Evolutionary conservation across 495 filamentous ascomycete species (phyloP).

Genomic region (Penicillium manginii): DNA sequence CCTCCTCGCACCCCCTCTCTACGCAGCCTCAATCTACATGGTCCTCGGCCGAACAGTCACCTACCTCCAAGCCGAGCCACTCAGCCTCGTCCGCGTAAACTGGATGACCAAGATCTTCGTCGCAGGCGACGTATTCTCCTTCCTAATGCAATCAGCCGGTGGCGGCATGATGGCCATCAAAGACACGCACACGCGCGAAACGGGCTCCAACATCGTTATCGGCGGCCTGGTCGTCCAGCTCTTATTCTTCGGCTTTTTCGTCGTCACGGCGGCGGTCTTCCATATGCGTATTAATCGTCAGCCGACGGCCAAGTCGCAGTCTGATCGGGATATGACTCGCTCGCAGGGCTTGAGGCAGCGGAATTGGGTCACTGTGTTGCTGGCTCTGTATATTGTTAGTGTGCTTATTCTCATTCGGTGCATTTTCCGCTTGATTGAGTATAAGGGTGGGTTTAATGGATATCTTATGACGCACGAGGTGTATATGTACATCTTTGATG

Average conservation of each 20-base stretch:
- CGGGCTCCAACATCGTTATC: conserved; percentile 50
- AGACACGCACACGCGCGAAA: conserved; percentile 9
- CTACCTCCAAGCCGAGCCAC: conserved; percentile 46
- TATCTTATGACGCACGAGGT: conserved; percentile 57
- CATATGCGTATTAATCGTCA: conserved; percentile 39
- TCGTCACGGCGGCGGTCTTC: conserved; percentile 40
- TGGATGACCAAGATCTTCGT: conserved; percentile 46
- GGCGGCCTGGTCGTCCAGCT: conserved; percentile 48
- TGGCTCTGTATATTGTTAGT: conserved; percentile 55
- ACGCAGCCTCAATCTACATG: conserved; percentile 64
- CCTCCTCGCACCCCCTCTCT: conserved; percentile 53
- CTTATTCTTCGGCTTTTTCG: conserved; percentile 50
- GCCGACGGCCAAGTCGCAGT: conserved; percentile 17
- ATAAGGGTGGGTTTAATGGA: conserved; percentile 56
- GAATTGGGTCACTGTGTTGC: conserved; percentile 56
- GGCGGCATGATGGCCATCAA: conserved; percentile 28
- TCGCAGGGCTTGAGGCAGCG: conserved; percentile 22
- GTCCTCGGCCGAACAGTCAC: conserved; percentile 57
- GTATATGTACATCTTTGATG: conserved; percentile 67
- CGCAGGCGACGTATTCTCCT: conserved; percentile 39
- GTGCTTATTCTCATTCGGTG: conserved; percentile 63
- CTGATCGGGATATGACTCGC: conserved; percentile 10
- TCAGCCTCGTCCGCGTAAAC: conserved; percentile 26
- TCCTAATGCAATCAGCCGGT: conserved; percentile 34
- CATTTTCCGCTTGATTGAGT: conserved; percentile 67